These are phyloP conservation scores for Scleroderma bovista DNA, from an alignment of 768 basidiomycete genomes.

Conservation along the genomic window DNA sequence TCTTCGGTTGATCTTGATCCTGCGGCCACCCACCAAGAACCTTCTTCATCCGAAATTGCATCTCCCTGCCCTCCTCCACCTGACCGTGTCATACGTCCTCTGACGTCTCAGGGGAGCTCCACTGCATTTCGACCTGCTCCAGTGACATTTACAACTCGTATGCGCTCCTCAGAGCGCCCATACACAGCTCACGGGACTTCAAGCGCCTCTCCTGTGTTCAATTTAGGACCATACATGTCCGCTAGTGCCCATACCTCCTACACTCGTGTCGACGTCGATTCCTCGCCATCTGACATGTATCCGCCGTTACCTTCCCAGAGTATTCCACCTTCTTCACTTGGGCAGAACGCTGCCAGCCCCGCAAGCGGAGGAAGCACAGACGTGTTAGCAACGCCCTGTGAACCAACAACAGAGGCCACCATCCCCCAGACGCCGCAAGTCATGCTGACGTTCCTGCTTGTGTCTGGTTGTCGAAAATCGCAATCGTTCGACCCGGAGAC, in stretches of 20 bases:
- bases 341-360: neutral
- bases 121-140: conserved; percentile 8
- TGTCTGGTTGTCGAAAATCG: conserved; percentile 60
- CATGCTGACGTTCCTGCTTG: conserved; percentile 64
- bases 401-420: conserved; percentile 2
- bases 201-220: neutral
- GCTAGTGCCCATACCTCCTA: conserved; percentile 49
- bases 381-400: neutral
- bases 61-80: conserved; percentile 18
- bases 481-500: conserved; percentile 75
- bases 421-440: conserved; percentile 61
- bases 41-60: conserved; percentile 4
- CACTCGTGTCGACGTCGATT: conserved; percentile 43
- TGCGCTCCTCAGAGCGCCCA: conserved; percentile 15
- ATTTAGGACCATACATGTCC: conserved; percentile 25
- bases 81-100: conserved; percentile 23
- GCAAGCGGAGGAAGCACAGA: conserved; percentile 5
- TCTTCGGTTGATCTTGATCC: neutral
- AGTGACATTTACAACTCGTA: conserved; percentile 1
- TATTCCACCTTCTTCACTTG: conserved; percentile 7
- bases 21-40: neutral
- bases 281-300: conserved; percentile 12
- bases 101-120: conserved; percentile 23
- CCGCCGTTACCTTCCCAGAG: conserved; percentile 20
- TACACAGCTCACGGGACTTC: conserved; percentile 12